Evolutionary conservation across 805 yeast species (phyloP).

Genomic region (Barnettozyma sucrosica): DNA sequence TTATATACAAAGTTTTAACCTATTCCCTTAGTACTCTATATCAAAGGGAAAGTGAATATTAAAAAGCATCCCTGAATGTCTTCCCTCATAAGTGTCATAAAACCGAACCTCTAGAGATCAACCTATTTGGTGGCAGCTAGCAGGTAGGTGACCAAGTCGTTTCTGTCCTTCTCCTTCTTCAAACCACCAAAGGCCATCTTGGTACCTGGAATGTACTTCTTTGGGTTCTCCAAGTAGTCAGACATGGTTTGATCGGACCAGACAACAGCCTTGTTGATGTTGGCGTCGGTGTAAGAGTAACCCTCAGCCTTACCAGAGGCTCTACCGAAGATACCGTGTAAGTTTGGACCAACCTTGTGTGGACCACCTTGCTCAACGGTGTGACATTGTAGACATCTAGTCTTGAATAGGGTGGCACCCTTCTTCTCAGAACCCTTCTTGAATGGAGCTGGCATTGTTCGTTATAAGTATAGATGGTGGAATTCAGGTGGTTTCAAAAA

Average conservation of each 20-base stretch:
- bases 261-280: conserved; percentile 87
- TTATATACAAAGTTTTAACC: conserved; percentile 1
- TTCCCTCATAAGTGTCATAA: neutral
- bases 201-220: conserved; percentile 99
- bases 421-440: conserved; percentile 67
- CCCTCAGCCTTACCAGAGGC: conserved; percentile 88
- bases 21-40: conserved; percentile 1
- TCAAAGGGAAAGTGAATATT: neutral
- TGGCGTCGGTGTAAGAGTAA: conserved; percentile 95
- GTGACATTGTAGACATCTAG: conserved; percentile 99
- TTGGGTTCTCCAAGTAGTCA: conserved; percentile 98
- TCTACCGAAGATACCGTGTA: conserved; percentile 93
- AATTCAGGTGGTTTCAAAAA: neutral
- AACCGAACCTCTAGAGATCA: neutral
- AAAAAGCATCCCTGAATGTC: neutral
- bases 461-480: neutral
- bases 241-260: conserved; percentile 88
- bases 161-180: conserved; percentile 98
- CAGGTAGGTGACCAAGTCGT: conserved; percentile 90
- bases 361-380: conserved; percentile 95
- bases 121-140: conserved; percentile 43
- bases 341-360: conserved; percentile 98
- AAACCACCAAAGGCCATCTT: conserved; percentile 99
- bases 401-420: conserved; percentile 98
- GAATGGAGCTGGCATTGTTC: conserved; percentile 29